Evolutionary conservation across 2,329 filamentous ascomycete genomes (phyloP), one percentile per base, ranked within the genome.

Genomic region (Sarocladiaceae sp.): DNA sequence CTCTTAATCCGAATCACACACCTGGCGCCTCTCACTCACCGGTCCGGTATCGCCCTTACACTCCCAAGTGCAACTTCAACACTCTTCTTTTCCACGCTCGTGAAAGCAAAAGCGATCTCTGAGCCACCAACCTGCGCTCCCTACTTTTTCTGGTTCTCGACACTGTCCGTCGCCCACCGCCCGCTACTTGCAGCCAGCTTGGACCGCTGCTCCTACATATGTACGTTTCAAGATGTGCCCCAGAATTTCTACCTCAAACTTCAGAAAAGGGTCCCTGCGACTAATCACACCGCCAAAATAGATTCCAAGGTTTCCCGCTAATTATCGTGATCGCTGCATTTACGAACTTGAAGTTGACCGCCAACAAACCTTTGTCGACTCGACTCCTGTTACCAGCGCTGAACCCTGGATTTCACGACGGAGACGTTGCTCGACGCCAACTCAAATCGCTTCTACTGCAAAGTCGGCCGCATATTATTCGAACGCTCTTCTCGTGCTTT

Each of bases 31-130:
- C 25, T 46, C 40, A n/a, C 22, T 15, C 25, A 4, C 44, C n/a
- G 44, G 26, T 48, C 44, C 44, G 44, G 44, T 48, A 48, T 48
- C 44, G 44, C 44, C 28, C 44, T 20, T n/a, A 22, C 26, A 48
- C 20, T 28, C 4, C 23, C 44, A 33, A 48, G 26, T 48, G 26
- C 26, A 22, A 12, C 12, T 17, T 33, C n/a, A n/a, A 23, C 23
- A 26, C 44, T 48, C 44, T 20, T 18, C 25, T 15, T 12, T 33
- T 48, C 22, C 18, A 5, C 10, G 15, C 28, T 31, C 11, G 4
- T 26, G 26, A 12, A 17, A 10, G 13, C 29, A 25, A 48, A n/a
- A 4, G 12, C 44, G 44, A 31, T 11, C 20, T 33, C 44, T 20
- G 25, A 18, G 11, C 22, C 28, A 28, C 25, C 25, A 33, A 15